These are phyloP conservation scores for Xylariaceae sp. DNA, from an alignment of 2,329 filamentous ascomycete species.

Conservation along the genomic window DNA sequence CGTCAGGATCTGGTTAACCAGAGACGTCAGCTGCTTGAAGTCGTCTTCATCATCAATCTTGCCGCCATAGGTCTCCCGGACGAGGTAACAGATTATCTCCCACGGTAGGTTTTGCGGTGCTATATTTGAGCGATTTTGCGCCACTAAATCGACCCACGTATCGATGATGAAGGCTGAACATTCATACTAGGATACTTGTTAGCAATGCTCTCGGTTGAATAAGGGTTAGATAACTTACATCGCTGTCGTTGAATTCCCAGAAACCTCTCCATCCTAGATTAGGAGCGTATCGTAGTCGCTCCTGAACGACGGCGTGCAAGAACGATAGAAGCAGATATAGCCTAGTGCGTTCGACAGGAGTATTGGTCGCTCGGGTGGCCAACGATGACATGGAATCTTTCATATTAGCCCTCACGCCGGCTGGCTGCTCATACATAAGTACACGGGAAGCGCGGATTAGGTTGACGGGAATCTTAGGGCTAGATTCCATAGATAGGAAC, in stretches of 20 bases:
- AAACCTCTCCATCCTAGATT: slow-evolving; percentile 96
- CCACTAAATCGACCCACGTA: slow-evolving; percentile 80
- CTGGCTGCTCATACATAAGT: slow-evolving; percentile 96
- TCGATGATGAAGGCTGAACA: slow-evolving; percentile 95
- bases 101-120: slow-evolving; percentile 91
- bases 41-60: slow-evolving; percentile 93
- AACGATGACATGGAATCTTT: slow-evolving; percentile 89
- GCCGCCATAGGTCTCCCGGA: slow-evolving; percentile 93
- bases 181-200: slow-evolving; percentile 63
- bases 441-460: slow-evolving; percentile 87
- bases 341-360: slow-evolving; percentile 83
- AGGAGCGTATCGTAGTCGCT: slow-evolving; percentile 88
- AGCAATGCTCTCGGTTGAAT: slow-evolving; percentile 7
- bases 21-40: slow-evolving; percentile 63
- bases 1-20: slow-evolving; percentile 76
- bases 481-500: slow-evolving; percentile 97
- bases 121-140: slow-evolving; percentile 83
- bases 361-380: slow-evolving; percentile 67
- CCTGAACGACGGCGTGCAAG: slow-evolving; percentile 91
- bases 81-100: slow-evolving; percentile 86
- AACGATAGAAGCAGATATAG: slow-evolving; percentile 90
- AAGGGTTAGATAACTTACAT: slow-evolving; percentile 59
- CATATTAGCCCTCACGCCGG: slow-evolving; percentile 95
- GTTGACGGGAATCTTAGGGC: slow-evolving; percentile 94
- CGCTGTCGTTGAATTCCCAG: slow-evolving; percentile 99